Conservation (phyloP, 2,329 filamentous ascomycete species). For the Colletotrichum gigasporum region DNA sequence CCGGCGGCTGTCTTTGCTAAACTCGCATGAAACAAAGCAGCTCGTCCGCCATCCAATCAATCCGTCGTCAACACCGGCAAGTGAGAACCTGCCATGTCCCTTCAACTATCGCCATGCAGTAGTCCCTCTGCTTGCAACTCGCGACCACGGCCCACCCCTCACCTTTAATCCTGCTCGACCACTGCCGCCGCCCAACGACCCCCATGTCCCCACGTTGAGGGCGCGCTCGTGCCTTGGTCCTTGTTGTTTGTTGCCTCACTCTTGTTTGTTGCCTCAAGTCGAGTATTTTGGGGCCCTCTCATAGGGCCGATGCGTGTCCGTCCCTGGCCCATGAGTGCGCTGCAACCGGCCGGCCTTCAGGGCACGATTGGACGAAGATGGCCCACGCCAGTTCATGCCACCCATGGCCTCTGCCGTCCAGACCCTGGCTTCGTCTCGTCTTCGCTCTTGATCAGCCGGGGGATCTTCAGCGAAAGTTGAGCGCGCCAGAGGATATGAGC, state of each 20-base stretch:
- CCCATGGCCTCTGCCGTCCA: neutral
- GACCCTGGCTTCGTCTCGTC: conserved; percentile 26
- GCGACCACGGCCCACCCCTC: neutral
- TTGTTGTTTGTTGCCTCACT: neutral
- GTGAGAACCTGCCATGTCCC: conserved; percentile 25
- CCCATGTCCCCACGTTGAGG: neutral
- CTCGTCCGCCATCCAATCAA: conserved; percentile 27
- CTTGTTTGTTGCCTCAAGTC: neutral
- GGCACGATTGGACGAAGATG: conserved; percentile 27
- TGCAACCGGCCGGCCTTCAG: neutral
- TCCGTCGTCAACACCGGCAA: conserved; percentile 4
- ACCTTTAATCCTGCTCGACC: neutral
- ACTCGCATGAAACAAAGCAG: conserved; percentile 27
- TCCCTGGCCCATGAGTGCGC: neutral
- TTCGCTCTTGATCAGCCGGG: conserved; percentile 9
- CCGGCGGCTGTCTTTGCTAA: conserved; percentile 30
- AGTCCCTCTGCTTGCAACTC: conserved; percentile 14
- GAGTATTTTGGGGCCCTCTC: neutral
- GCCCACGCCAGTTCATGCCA: conserved; percentile 24
- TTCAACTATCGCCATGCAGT: conserved; percentile 12
- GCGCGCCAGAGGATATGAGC: conserved; percentile 2
- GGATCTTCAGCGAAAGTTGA: neutral
- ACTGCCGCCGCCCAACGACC: neutral
- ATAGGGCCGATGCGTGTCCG: neutral
- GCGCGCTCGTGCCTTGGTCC: neutral